Evolutionary conservation across 345 rosid genomes (phyloP).

Genomic region (Eucalyptus caleyi): DNA sequence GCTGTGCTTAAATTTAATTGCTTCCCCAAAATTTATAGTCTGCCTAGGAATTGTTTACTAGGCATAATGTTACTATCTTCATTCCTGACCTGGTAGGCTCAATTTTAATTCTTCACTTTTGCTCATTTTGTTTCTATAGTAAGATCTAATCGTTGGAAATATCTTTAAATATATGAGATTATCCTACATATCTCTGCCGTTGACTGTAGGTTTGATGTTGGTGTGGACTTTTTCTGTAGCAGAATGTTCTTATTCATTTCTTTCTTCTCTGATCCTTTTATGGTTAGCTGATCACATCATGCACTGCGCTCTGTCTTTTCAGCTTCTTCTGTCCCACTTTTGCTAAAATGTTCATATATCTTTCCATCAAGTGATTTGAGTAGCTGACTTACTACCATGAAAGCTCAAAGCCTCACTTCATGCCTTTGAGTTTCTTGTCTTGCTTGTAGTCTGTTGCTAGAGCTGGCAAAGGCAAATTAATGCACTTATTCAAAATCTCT

Average conservation of each 20-base stretch:
- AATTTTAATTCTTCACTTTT: background rate
- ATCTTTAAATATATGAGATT: background rate
- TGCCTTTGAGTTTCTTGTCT: background rate
- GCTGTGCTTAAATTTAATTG: background rate
- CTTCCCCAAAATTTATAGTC: background rate
- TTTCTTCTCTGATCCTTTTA: background rate
- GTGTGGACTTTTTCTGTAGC: background rate
- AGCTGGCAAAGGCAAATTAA: background rate
- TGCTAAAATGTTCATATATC: background rate
- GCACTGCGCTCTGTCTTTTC: background rate
- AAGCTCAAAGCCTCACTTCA: background rate
- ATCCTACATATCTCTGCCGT: background rate
- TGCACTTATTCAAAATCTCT: background rate
- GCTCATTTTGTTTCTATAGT: background rate
- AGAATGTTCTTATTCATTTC: background rate
- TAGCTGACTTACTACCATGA: background rate
- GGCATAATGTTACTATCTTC: background rate
- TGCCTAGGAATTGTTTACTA: background rate
- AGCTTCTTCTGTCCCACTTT: background rate
- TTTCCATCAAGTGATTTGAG: background rate
- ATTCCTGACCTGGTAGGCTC: background rate
- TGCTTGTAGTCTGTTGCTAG: background rate
- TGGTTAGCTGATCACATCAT: background rate
- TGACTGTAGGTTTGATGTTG: background rate
- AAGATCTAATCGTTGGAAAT: background rate